These are phyloP conservation scores for Epichloe typhina DNA, from an alignment of 2,329 filamentous ascomycete genomes.

Conservation along the genomic window DNA sequence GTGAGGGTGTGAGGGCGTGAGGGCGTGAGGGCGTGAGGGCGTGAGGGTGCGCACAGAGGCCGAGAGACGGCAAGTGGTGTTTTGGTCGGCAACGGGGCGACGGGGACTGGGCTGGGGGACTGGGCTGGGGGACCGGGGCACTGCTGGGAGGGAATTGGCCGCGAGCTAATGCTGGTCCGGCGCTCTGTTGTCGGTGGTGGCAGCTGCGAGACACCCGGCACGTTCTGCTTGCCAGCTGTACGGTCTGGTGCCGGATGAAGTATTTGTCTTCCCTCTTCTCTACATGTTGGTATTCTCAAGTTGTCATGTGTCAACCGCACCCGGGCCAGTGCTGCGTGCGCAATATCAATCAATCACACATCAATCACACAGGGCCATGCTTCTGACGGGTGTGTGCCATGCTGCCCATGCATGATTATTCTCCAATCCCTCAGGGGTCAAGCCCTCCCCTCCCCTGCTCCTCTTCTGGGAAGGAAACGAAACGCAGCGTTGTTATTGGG, in stretches of 20 bases:
- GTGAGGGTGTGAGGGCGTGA: too few relatives aligned
- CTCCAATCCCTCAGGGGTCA: not conserved
- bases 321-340: too few relatives aligned
- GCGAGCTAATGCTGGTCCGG: too few relatives aligned
- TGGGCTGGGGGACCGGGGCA: too few relatives aligned
- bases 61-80: slow-evolving; percentile 1
- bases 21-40: too few relatives aligned
- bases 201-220: not conserved
- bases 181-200: not conserved
- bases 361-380: not conserved
- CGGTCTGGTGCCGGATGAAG: too few relatives aligned
- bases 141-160: too few relatives aligned
- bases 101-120: not conserved
- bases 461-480: not conserved
- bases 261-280: too few relatives aligned
- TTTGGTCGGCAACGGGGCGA: not conserved
- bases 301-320: too few relatives aligned
- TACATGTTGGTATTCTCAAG: too few relatives aligned
- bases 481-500: not conserved
- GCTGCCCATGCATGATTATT: not conserved
- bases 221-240: not conserved
- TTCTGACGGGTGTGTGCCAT: not conserved
- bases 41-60: slow-evolving; percentile 1
- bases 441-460: not conserved
- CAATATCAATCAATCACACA: too few relatives aligned